These are phyloP conservation scores for Yamadazyma kitorensis DNA, from an alignment of 805 yeast genomes.

Conservation along the genomic window DNA sequence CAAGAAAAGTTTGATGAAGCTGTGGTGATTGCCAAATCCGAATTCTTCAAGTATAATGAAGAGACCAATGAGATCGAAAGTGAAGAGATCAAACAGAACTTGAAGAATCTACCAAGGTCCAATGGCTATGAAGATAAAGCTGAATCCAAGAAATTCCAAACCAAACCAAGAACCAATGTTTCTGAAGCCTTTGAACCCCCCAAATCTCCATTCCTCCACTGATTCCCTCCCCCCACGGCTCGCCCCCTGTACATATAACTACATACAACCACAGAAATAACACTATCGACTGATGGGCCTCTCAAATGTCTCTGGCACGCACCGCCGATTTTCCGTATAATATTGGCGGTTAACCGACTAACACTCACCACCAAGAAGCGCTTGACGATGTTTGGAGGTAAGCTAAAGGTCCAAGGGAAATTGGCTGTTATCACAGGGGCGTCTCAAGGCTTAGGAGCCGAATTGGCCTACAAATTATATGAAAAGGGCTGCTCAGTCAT, in stretches of 20 bases:
- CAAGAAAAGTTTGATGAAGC: conserved; percentile 52
- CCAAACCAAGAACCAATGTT: conserved; percentile 24
- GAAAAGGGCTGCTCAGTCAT: conserved; percentile 60
- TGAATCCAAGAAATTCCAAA: conserved; percentile 32
- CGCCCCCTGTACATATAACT: no score
- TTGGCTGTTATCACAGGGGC: conserved; percentile 85
- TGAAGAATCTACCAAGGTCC: conserved; percentile 31
- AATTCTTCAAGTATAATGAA: conserved; percentile 34
- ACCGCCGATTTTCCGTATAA: no score
- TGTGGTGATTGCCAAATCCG: conserved; percentile 49
- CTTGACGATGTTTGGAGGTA: conserved; percentile 1
- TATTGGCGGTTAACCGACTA: no score
- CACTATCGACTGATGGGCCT: no score
- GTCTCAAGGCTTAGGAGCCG: conserved; percentile 90
- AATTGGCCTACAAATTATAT: conserved; percentile 60
- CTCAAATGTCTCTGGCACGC: no score
- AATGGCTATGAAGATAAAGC: conserved; percentile 20
- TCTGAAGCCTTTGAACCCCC: conserved; percentile 23
- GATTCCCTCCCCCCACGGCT: no score
- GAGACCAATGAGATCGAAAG: conserved; percentile 25
- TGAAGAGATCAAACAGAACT: conserved; percentile 22
- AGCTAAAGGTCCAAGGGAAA: conserved; percentile 42
- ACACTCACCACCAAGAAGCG: no score
- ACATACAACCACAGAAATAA: no score
- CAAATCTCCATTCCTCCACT: conserved; percentile 28